Evolutionary conservation across 1,284 basidiomycete species (phyloP).

Genomic region (Ustilago hordei): DNA sequence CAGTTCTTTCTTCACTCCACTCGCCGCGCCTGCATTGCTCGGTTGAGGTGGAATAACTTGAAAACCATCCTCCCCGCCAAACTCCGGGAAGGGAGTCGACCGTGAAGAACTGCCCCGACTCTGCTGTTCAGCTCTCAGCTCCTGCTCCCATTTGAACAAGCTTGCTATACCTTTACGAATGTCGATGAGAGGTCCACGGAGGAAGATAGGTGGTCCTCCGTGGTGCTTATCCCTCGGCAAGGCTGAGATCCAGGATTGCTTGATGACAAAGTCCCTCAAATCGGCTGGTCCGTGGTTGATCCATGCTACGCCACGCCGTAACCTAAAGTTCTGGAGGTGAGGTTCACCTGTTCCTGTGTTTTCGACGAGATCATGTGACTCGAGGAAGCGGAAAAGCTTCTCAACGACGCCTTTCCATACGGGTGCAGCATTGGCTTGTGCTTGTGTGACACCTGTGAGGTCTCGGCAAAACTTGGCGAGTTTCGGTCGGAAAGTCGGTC

Average conservation of each 20-base stretch:
- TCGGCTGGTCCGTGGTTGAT: slow-evolving; percentile 75
- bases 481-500: slow-evolving; percentile 84
- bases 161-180: slow-evolving; percentile 66
- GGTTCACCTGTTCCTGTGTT: slow-evolving; percentile 20
- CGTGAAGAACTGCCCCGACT: slow-evolving; percentile 10
- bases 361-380: slow-evolving; percentile 70
- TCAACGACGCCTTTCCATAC: slow-evolving; percentile 79
- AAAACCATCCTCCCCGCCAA: slow-evolving; percentile 49
- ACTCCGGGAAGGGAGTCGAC: slow-evolving; percentile 16
- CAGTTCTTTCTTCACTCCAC: slow-evolving; percentile 13
- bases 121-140: slow-evolving; percentile 23
- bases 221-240: slow-evolving; percentile 1
- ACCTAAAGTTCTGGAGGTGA: slow-evolving; percentile 24
- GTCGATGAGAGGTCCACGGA: slow-evolving; percentile 62
- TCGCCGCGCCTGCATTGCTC: not conserved
- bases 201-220: slow-evolving; percentile 52
- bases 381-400: slow-evolving; percentile 77
- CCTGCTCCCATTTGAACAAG: slow-evolving; percentile 48
- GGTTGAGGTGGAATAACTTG: slow-evolving; percentile 36
- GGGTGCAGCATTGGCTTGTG: slow-evolving; percentile 84
- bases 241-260: slow-evolving; percentile 82
- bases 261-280: slow-evolving; percentile 78
- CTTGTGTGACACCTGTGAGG: slow-evolving; percentile 92
- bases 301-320: slow-evolving; percentile 69
- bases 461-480: slow-evolving; percentile 85